Evolutionary conservation across 176 grass and related monocot genomes (phyloP).

Genomic region (Chrysopogon serrulatus): DNA sequence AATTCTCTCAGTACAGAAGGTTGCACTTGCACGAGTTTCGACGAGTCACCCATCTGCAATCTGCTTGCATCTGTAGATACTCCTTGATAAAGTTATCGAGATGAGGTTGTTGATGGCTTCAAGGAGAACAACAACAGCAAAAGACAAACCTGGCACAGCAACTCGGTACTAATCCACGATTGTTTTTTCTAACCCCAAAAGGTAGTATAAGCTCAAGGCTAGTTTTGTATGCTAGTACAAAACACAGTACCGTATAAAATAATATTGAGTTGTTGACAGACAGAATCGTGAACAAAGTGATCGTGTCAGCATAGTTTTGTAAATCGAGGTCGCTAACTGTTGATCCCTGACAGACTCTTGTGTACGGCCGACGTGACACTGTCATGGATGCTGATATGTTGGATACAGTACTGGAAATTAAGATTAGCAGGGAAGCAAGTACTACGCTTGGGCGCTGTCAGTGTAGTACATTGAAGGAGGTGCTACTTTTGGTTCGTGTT

Average conservation of each 20-base stretch:
- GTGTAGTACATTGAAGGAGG: neutral
- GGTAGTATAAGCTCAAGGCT: neutral
- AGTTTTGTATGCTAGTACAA: neutral
- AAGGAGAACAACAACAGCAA: slow-evolving; percentile 30
- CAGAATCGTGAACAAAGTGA: slow-evolving; percentile 33
- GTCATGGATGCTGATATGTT: neutral
- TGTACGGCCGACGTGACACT: slow-evolving; percentile 4
- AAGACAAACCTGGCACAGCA: slow-evolving; percentile 29
- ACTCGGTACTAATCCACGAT: neutral
- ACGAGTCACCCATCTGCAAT: neutral
- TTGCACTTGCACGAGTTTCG: neutral
- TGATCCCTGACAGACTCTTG: slow-evolving; percentile 9
- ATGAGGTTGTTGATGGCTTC: neutral
- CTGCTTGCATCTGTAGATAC: neutral
- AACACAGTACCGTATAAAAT: neutral
- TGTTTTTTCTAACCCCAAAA: slow-evolving; percentile 14
- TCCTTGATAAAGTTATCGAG: neutral
- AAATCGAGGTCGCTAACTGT: neutral
- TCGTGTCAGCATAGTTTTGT: slow-evolving; percentile 16
- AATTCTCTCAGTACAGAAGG: neutral
- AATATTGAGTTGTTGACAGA: neutral
- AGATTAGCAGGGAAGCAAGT: neutral
- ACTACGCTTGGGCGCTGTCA: neutral
- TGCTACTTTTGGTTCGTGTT: neutral
- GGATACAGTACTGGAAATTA: neutral